phyloP scores from a whole-genome alignment of 495 filamentous ascomycete genomes.

The Penicillium roqueforti region DNA sequence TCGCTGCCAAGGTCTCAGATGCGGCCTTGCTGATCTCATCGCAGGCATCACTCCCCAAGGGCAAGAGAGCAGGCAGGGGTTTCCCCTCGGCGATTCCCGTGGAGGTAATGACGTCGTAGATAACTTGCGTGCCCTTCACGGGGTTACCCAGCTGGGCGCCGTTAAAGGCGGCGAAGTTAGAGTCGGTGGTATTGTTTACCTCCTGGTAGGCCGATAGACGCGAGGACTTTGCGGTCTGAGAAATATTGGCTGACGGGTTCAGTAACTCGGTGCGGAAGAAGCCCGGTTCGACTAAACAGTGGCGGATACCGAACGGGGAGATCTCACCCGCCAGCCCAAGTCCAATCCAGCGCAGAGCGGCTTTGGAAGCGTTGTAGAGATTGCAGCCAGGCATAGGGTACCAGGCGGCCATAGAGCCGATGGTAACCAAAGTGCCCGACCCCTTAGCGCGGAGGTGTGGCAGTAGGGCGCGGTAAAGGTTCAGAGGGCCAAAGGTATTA shows the following conservation, averaged over 20 bases:
- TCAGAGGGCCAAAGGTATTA: slow-evolving; percentile 43
- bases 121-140: slow-evolving; percentile 12
- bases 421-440: slow-evolving; percentile 37
- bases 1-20: not conserved
- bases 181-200: not conserved
- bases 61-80: slow-evolving; percentile 2
- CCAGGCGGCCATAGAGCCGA: slow-evolving; percentile 28
- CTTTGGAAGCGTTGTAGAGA: slow-evolving; percentile 61
- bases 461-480: slow-evolving; percentile 39
- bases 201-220: too few species aligned
- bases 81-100: slow-evolving; percentile 15
- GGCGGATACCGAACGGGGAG: slow-evolving; percentile 39
- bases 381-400: slow-evolving; percentile 40
- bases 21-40: slow-evolving; percentile 1
- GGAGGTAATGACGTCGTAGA: slow-evolving; percentile 13
- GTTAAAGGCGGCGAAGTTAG: not conserved
- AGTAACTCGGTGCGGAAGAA: slow-evolving; percentile 13
- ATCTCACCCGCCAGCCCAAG: slow-evolving; percentile 35
- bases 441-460: slow-evolving; percentile 40
- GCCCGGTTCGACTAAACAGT: slow-evolving; percentile 47
- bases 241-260: slow-evolving; percentile 1
- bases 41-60: slow-evolving; percentile 12
- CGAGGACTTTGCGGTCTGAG: too few species aligned
- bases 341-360: slow-evolving; percentile 29
- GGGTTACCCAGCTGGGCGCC: slow-evolving; percentile 10